A percentile compares a stretch with the other conserved stretches of the same genome.
These are phyloP conservation scores for Aspergillus nanangensis DNA, from an alignment of 495 filamentous ascomycete genomes.

Conservation along the genomic window DNA sequence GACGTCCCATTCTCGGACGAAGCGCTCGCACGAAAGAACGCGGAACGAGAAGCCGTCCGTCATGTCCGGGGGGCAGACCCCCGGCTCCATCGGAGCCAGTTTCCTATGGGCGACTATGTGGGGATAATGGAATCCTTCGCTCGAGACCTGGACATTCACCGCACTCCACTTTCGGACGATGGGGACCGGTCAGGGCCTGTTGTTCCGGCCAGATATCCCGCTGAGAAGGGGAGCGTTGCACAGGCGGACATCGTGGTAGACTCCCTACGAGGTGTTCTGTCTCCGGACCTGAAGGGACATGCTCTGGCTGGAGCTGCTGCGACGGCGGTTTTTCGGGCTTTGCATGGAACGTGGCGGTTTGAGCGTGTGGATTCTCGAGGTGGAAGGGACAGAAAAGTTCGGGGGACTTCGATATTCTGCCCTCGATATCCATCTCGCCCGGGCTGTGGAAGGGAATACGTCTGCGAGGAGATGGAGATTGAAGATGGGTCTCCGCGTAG, in stretches of 20 bases:
- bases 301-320: slow-evolving; percentile 18
- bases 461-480: slow-evolving; percentile 17
- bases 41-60: slow-evolving; percentile 12
- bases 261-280: slow-evolving; percentile 16
- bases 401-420: slow-evolving; percentile 58
- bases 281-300: background rate
- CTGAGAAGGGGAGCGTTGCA: background rate
- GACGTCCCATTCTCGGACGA: no score
- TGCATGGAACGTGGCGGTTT: slow-evolving; percentile 70
- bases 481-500: background rate
- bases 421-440: slow-evolving; percentile 40
- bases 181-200: slow-evolving; percentile 23
- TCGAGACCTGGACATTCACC: slow-evolving; percentile 38
- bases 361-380: no score
- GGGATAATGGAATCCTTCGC: slow-evolving; percentile 73
- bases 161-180: slow-evolving; percentile 5
- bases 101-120: slow-evolving; percentile 77
- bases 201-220: slow-evolving; percentile 31
- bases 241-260: slow-evolving; percentile 4
- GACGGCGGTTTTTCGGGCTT: slow-evolving; percentile 61
- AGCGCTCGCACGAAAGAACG: no score
- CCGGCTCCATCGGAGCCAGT: slow-evolving; percentile 64
- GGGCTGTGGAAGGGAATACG: slow-evolving; percentile 26
- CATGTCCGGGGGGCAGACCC: slow-evolving; percentile 27
- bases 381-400: no score